These are phyloP conservation scores for Coemansia sp. DNA, from an alignment of 192 early-diverging fungal species.

Conservation along the genomic window DNA sequence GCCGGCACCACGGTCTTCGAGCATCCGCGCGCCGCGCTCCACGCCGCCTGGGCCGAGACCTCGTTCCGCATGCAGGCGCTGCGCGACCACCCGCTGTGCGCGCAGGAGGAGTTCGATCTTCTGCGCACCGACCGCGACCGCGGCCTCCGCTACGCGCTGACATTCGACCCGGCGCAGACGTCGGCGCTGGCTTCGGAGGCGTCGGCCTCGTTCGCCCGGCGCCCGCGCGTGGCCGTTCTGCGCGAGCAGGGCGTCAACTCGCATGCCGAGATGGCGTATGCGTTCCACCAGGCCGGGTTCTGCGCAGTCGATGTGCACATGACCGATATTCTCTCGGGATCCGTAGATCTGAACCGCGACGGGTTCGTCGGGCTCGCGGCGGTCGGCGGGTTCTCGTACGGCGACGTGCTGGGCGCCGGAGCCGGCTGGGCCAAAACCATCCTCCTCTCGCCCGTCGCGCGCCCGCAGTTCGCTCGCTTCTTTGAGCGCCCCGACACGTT, in stretches of 20 bases:
- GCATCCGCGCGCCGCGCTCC: conserved; percentile 64
- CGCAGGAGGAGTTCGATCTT: conserved; percentile 78
- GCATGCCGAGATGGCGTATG: conserved; percentile 92
- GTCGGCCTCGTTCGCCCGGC: not conserved
- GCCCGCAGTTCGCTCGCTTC: conserved; percentile 76
- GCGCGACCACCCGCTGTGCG: conserved; percentile 88
- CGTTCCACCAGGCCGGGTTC: conserved; percentile 95
- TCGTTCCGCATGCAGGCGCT: conserved; percentile 89
- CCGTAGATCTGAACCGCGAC: conserved; percentile 54
- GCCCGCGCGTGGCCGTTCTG: conserved; percentile 89
- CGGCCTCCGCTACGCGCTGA: conserved; percentile 77
- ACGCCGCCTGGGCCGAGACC: conserved; percentile 87
- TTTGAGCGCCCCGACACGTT: conserved; percentile 91
- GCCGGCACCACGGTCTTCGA: conserved; percentile 55
- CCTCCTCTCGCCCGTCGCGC: conserved; percentile 69
- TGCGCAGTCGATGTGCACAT: conserved; percentile 96
- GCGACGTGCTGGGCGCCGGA: conserved; percentile 99
- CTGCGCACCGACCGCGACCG: conserved; percentile 72
- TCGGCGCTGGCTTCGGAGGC: conserved; percentile 19
- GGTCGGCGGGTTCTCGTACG: conserved; percentile 98
- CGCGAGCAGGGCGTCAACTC: conserved; percentile 99
- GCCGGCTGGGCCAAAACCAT: conserved; percentile 96
- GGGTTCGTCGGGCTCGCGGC: conserved; percentile 87
- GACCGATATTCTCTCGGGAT: conserved; percentile 83
- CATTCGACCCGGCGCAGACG: conserved; percentile 67